These are phyloP conservation scores for Yamadazyma sp. DNA, from an alignment of 1,139 yeast genomes.

Conservation along the genomic window DNA sequence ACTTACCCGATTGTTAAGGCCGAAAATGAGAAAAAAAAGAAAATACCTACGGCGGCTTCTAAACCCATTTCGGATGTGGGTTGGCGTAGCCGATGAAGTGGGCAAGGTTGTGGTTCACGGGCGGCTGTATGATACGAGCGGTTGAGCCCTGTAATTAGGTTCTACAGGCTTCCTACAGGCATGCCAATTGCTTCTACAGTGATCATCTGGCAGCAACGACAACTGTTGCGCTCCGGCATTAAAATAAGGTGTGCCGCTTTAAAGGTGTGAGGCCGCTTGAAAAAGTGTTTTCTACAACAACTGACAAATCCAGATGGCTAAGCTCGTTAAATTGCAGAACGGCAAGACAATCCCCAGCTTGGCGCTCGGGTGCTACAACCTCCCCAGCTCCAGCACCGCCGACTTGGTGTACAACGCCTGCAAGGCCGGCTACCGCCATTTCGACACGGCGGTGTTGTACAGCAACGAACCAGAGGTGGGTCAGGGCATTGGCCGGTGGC, in stretches of 20 bases:
- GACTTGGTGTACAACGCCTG: conserved; percentile 48
- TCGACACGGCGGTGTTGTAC: conserved; percentile 62
- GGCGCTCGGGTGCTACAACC: conserved; percentile 38
- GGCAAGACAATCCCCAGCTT: conserved; percentile 35
- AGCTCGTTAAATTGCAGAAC: conserved; percentile 13
- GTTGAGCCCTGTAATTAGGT: too few relatives aligned
- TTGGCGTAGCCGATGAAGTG: neutral
- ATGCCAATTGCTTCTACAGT: too few relatives aligned
- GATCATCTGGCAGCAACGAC: neutral
- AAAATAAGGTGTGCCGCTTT: conserved; percentile 1
- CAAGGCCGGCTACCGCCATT: conserved; percentile 51
- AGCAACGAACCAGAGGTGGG: conserved; percentile 60
- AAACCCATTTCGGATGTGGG: neutral
- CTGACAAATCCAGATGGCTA: too few relatives aligned
- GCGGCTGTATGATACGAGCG: too few relatives aligned
- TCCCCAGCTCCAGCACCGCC: conserved; percentile 24
- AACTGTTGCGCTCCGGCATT: neutral
- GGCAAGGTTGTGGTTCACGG: too few relatives aligned
- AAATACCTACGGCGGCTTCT: too few relatives aligned
- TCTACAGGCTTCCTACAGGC: too few relatives aligned
- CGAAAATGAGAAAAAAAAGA: neutral
- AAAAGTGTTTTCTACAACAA: too few relatives aligned
- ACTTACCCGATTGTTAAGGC: neutral
- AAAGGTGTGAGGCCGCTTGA: too few relatives aligned
- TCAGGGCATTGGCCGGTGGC: conserved; percentile 50